Conservation (phyloP, 495 filamentous ascomycete genomes). For the Penicillium arizonense region DNA sequence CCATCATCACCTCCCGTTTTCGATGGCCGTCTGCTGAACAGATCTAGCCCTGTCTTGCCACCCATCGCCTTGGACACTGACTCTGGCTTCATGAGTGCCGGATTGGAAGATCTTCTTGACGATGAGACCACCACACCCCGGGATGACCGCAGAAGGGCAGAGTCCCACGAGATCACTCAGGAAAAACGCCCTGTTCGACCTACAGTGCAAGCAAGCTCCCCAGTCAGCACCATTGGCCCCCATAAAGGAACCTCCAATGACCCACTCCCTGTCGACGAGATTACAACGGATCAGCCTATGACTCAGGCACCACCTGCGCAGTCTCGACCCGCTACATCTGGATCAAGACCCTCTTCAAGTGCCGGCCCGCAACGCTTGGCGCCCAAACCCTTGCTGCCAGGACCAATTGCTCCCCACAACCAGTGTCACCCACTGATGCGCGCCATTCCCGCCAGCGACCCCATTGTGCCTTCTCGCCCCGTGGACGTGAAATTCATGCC, state of each 20-base stretch:
- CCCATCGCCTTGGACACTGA: slow-evolving; percentile 60
- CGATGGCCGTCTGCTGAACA: slow-evolving; percentile 49
- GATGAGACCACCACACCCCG: slow-evolving; percentile 47
- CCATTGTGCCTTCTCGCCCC: slow-evolving; percentile 43
- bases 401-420: slow-evolving; percentile 34
- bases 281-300: slow-evolving; percentile 9
- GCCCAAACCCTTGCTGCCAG: slow-evolving; percentile 41
- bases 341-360: slow-evolving; percentile 39
- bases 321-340: slow-evolving; percentile 25
- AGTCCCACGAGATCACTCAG: slow-evolving; percentile 37
- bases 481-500: slow-evolving; percentile 4
- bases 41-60: slow-evolving; percentile 75
- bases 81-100: slow-evolving; percentile 79
- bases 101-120: slow-evolving; percentile 58
- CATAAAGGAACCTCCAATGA: slow-evolving; percentile 23
- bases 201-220: slow-evolving; percentile 33
- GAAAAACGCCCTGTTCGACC: slow-evolving; percentile 42
- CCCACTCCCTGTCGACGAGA: slow-evolving; percentile 16
- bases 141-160: slow-evolving; percentile 28
- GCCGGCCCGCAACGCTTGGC: slow-evolving; percentile 31
- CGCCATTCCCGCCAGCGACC: slow-evolving; percentile 57
- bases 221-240: slow-evolving; percentile 19
- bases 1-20: slow-evolving; percentile 79
- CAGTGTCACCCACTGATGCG: slow-evolving; percentile 35
- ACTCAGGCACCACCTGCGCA: slow-evolving; percentile 18